phyloP scores from a whole-genome alignment of 2,329 filamentous ascomycete species.

The Alternaria arbusti region DNA sequence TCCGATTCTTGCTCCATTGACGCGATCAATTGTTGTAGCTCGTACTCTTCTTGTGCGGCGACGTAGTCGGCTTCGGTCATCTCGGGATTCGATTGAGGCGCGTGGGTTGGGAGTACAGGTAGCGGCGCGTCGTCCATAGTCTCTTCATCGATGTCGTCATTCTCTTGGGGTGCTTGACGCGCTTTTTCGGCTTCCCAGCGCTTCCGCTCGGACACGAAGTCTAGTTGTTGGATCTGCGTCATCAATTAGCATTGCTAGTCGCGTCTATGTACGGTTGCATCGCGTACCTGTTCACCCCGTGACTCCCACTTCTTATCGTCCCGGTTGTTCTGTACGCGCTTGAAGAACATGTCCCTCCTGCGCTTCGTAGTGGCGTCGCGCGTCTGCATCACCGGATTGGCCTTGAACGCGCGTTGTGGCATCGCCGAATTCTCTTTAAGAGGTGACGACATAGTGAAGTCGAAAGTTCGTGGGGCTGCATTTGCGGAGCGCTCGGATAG shows the following conservation, averaged over 20 bases:
- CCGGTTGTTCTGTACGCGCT: constrained; percentile 57
- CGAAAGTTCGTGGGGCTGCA: constrained; percentile 32
- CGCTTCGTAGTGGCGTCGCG: constrained; percentile 68
- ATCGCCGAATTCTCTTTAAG: constrained; percentile 23
- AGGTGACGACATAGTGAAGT: constrained; percentile 37
- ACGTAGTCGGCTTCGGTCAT: constrained; percentile 49
- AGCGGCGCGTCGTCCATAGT: constrained; percentile 18
- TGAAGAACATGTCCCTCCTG: constrained; percentile 71
- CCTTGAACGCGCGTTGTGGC: constrained; percentile 56
- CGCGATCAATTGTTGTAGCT: constrained; percentile 54
- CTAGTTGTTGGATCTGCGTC: constrained; percentile 55
- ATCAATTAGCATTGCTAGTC: constrained; percentile 1
- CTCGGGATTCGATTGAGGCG: constrained; percentile 23
- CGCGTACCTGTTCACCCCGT: constrained; percentile 55
- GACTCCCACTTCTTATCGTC: constrained; percentile 56
- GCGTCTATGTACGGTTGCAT: neutral
- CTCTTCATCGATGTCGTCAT: constrained; percentile 35
- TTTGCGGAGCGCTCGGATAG: constrained; percentile 54
- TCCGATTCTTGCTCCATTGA: constrained; percentile 48
- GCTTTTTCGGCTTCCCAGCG: constrained; percentile 55
- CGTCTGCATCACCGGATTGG: constrained; percentile 67
- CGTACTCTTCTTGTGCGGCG: constrained; percentile 51
- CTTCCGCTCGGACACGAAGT: constrained; percentile 52
- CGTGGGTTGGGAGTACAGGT: constrained; percentile 1
- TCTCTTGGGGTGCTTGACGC: constrained; percentile 47